These are phyloP conservation scores for Lobosporangium transversale DNA, from an alignment of 192 early-diverging fungal genomes.

Conservation along the genomic window DNA sequence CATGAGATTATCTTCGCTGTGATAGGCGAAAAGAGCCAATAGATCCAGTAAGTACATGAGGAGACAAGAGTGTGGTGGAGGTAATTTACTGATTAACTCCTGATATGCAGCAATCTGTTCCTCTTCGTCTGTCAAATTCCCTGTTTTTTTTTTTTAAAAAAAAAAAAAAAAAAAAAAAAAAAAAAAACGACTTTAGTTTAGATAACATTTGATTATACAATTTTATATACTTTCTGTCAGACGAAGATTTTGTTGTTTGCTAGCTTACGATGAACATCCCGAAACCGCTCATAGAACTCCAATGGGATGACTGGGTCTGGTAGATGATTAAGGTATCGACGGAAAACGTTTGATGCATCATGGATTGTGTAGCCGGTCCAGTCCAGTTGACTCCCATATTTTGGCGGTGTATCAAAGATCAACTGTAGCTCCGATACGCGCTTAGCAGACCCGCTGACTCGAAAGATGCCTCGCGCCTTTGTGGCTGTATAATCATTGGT, in stretches of 20 bases:
- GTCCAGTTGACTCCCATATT: slow-evolving; percentile 69
- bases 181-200: no score
- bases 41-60: slow-evolving; percentile 78
- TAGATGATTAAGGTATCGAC: slow-evolving; percentile 75
- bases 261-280: slow-evolving; percentile 69
- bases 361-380: slow-evolving; percentile 80
- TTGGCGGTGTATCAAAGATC: slow-evolving; percentile 70
- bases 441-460: slow-evolving; percentile 78
- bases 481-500: no score
- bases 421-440: slow-evolving; percentile 75
- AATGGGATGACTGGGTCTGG: slow-evolving; percentile 79
- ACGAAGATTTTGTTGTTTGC: no score
- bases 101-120: slow-evolving; percentile 63
- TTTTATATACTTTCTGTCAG: no score
- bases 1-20: slow-evolving; percentile 71
- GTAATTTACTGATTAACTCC: slow-evolving; percentile 63
- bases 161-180: background rate
- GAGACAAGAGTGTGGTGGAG: slow-evolving; percentile 69
- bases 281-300: slow-evolving; percentile 71
- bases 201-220: no score
- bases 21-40: slow-evolving; percentile 63
- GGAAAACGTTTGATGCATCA: slow-evolving; percentile 80
- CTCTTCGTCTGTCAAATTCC: slow-evolving; percentile 41
- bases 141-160: slow-evolving; percentile 12
- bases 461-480: slow-evolving; percentile 77